Base-by-base conservation (phyloP, 805 yeast species). In the Candida jianshihensis region DNA sequence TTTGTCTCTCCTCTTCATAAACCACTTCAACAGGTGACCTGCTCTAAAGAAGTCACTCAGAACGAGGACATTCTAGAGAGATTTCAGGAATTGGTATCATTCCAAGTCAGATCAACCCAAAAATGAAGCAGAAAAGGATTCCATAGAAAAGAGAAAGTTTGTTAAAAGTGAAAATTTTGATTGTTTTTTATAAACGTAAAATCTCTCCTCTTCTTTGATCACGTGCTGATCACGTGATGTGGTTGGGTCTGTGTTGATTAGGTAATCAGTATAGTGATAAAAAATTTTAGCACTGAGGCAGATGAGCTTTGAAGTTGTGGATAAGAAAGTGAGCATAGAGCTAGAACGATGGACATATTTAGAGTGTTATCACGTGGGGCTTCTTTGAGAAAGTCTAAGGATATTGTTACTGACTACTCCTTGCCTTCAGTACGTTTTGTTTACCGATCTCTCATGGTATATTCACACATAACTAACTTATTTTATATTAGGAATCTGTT, bases 301-400 rank as follows among this genome's bases (percentile, higher is more conserved):
- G 12, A 21, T 9, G 9, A 9, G 25, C n/a, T 10, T 18, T 13
- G 18, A n/a, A 26, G 15, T 26, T 18, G 10, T 14, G 15, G 6
- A 26, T 14, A n/a, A n/a, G n/a, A n/a, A n/a, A n/a, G n/a, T n/a
- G n/a, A n/a, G n/a, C n/a, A n/a, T n/a, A 10, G 26, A n/a, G 15
- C 2, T 5, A 18, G 3, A 11, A 19, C 6, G 1, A 88, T 88
- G 96, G 98, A 90, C 64, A 81, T 90, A 41, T 92, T 90, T 58
- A 70, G 85, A 50, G 78, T 92, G 3, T 70, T 90, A 26, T 68
- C 88, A 0, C 68, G 97, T 53, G 97, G 97, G 17, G 95, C 97
- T 0, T 70, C 78, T 11, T 64, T 90, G 35, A 79, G 78, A 54
- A 76, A 78, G 56, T 62, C 72, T 18, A 75, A 45, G 20, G 41